Base-by-base conservation (phyloP, 2,329 filamentous ascomycete genomes). In the Pseudonectria buxi region DNA sequence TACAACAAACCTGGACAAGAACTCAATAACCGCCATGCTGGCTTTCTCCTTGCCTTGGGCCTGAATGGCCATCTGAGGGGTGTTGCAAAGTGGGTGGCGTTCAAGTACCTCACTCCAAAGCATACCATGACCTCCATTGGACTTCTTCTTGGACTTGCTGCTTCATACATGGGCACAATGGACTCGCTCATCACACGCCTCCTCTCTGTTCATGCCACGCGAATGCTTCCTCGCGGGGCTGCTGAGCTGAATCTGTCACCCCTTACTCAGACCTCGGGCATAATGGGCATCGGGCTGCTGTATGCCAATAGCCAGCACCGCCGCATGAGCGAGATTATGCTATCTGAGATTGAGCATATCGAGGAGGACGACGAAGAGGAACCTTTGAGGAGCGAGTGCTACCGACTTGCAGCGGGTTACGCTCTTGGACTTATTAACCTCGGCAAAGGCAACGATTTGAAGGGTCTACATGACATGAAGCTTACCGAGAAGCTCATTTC, bases 81-180 rank as follows among this genome's bases (percentile, higher is more conserved):
- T 7, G 76, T 98, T 18, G 92, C 92, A 3, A 96, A 96, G 65
- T 98, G 92, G 90, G 83, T 98, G 28, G 90, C 89, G 7, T 98
- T 96, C 73, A 96, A 95, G 56, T 98, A 98, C 50, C 69, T 98
- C n/a, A 98, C 92, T 0, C 90, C 92, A 2, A 98, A 98, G 55
- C 94, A 98, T 60, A 94, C 89, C 16, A 98, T 98, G 92, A 96
- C 92, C 15, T 96, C 92, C 1, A 90, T 98, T 36, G 92, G 92
- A 9, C 69, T 98, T n/a, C 71, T 98, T 3, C 71, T 98, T 1
- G 92, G 92, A 1, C 70, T 98, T 13, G 89, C 92, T 7, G 92
- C 86, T 16, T 96, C 92, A 2, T 94, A 95, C 56, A 72, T 95
- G 47, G 92, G 94, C 2, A 96, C 89, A 3, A 96, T 96, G 90